Evolutionary conservation across 441 rosid genomes (phyloP), one percentile per base, ranked within the genome.

Genomic region (Gossypium laxum): DNA sequence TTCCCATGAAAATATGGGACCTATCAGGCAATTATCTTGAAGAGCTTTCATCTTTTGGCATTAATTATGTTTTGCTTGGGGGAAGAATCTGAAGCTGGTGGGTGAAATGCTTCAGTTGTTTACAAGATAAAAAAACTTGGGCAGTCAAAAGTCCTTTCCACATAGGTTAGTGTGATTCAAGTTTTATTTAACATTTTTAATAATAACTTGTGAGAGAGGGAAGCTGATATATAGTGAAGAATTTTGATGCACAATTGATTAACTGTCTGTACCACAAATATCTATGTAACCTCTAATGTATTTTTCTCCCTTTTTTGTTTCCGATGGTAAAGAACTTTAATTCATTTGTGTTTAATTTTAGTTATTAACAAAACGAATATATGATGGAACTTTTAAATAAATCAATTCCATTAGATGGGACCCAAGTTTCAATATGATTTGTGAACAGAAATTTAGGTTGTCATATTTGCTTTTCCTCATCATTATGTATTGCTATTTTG

Each of bases 191-290:
- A 38, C 14, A 18, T 38, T 11, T 14, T 18, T 24, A 58, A 6
- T 21, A 64, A 43, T 45, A 45, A 43, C 12, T 15, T 64, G 7
- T 18, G 51, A 41, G 68, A 21, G 52, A 43, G 34, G 26, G 21
- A 24, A 17, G 8, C 14, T 47, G 55, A 24, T 45, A 10, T 21
- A 55, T 8, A 28, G 41, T 66, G 15, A 66, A 47, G 22, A 66
- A 66, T 47, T 66, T 66, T 66, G 70, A 24, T 47, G 54, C 70
- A 24, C 22, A 66, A 66, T 47, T 66, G 41, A 47, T 50, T 50
- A 22, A 47, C 2, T 65, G 69, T 47, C 56, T 66, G 70, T 66
- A 66, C 56, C 70, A 66, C 48, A 47, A 11, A 22, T 22, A 14
- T 24, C 22, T 47, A n/a, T 30, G 41, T 47, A 66, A 47, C n/a